These are phyloP conservation scores for Dipodascopsis uninucleata DNA, from an alignment of 805 yeast genomes.

Conservation along the genomic window DNA sequence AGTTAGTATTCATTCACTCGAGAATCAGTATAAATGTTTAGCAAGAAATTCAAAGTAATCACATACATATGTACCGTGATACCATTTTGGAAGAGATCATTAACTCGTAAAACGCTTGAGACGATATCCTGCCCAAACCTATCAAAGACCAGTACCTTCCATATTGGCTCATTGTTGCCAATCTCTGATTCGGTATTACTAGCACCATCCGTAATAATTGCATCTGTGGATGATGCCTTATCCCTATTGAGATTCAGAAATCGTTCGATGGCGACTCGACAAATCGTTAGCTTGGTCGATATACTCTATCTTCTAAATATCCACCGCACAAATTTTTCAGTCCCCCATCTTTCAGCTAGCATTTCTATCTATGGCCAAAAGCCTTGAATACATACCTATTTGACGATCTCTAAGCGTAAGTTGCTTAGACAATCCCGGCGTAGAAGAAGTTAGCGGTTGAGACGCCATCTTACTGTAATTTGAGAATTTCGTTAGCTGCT, in stretches of 20 bases:
- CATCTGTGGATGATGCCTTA: conserved; percentile 33
- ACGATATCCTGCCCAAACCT: conserved; percentile 75
- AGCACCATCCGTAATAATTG: conserved; percentile 45
- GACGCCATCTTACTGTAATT: conserved; percentile 9
- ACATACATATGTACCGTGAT: conserved; percentile 74
- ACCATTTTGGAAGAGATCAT: conserved; percentile 82
- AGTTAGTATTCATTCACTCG: no score
- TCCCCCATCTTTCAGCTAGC: no score
- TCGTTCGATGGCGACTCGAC: conserved; percentile 58
- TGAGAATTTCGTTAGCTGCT: no score
- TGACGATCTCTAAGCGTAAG: conserved; percentile 26
- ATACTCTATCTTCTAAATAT: no score
- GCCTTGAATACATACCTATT: conserved; percentile 16
- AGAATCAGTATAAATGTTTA: not conserved
- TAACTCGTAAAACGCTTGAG: conserved; percentile 87
- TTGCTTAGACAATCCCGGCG: conserved; percentile 5
- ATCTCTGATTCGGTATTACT: conserved; percentile 33
- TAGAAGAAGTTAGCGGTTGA: conserved; percentile 4
- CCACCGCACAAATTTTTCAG: no score
- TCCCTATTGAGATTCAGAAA: conserved; percentile 81
- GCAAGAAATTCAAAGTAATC: not conserved
- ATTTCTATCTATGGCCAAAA: no score
- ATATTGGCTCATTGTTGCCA: conserved; percentile 66
- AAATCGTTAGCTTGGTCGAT: not conserved
- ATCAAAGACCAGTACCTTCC: conserved; percentile 91